Evolutionary conservation across 2,329 filamentous ascomycete genomes (phyloP).

Genomic region (Alternaria sp.): DNA sequence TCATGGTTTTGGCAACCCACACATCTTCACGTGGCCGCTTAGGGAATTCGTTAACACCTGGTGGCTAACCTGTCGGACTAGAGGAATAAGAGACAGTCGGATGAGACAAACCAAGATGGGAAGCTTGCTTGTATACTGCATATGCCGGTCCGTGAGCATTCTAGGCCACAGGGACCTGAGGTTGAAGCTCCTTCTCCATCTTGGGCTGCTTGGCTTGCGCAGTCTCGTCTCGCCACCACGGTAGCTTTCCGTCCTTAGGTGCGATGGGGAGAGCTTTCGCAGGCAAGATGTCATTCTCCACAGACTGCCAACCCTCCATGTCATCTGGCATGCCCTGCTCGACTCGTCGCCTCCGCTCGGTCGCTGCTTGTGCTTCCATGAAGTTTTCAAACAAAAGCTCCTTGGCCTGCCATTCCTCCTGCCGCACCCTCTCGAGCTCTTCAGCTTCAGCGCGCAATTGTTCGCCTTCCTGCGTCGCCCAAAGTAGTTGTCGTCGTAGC

Average conservation of each 20-base stretch:
- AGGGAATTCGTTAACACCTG: background rate
- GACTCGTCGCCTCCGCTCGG: constrained; percentile 40
- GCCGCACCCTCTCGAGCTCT: constrained; percentile 70
- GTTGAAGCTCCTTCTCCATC: constrained; percentile 12
- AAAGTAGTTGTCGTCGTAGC: constrained; percentile 71
- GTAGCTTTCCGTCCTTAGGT: constrained; percentile 35
- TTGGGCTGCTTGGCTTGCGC: constrained; percentile 24
- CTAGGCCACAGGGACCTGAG: constrained; percentile 19
- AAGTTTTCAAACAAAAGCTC: constrained; percentile 80
- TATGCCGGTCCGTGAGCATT: background rate
- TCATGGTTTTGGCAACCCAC: background rate
- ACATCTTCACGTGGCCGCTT: background rate
- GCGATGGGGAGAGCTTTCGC: constrained; percentile 44
- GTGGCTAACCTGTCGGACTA: too few relatives aligned
- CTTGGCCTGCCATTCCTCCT: constrained; percentile 80
- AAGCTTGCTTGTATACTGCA: background rate
- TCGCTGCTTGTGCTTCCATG: constrained; percentile 71
- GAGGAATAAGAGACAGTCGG: background rate
- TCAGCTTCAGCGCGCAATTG: constrained; percentile 71
- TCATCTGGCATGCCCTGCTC: constrained; percentile 47
- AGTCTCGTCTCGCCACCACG: constrained; percentile 48
- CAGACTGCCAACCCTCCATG: constrained; percentile 40
- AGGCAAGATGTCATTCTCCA: constrained; percentile 51
- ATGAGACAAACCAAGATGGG: background rate
- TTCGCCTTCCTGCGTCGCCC: constrained; percentile 74